These are phyloP conservation scores for Stagonosporopsis tanaceti DNA, from an alignment of 2,329 filamentous ascomycete genomes.

Conservation along the genomic window DNA sequence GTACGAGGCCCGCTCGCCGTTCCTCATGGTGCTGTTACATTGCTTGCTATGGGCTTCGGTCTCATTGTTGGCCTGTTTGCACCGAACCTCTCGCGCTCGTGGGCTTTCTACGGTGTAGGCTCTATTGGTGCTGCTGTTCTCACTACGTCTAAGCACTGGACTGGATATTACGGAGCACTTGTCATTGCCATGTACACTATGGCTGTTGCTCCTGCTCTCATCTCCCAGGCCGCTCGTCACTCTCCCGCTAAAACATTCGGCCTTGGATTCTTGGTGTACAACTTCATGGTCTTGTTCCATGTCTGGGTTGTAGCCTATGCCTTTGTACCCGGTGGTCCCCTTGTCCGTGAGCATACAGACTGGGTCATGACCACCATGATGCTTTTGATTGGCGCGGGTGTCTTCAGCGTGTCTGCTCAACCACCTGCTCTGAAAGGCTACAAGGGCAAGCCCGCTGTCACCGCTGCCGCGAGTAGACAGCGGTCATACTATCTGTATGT, in stretches of 20 bases:
- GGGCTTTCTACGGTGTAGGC: conserved; percentile 81
- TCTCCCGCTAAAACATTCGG: conserved; percentile 84
- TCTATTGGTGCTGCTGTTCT: conserved; percentile 80
- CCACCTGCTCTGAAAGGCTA: conserved; percentile 55
- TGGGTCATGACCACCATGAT: conserved; percentile 93
- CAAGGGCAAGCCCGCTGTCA: conserved; percentile 56
- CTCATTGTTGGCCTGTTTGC: conserved; percentile 77
- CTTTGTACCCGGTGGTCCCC: conserved; percentile 91
- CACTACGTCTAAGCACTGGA: conserved; percentile 82
- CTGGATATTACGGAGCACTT: conserved; percentile 86
- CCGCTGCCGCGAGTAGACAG: conserved; percentile 59
- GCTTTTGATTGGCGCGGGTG: conserved; percentile 81
- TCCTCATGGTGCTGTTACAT: conserved; percentile 87
- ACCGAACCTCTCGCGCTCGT: conserved; percentile 75
- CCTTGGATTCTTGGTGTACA: conserved; percentile 88
- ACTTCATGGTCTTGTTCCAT: conserved; percentile 94
- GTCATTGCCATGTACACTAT: conserved; percentile 79
- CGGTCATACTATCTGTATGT: conserved; percentile 75
- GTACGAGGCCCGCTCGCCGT: conserved; percentile 86
- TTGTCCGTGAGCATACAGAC: conserved; percentile 93
- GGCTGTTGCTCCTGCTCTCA: conserved; percentile 77
- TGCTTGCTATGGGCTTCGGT: conserved; percentile 85
- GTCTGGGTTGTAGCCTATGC: conserved; percentile 99
- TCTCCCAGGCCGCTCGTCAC: conserved; percentile 78
- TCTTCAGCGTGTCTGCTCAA: conserved; percentile 71